These are phyloP conservation scores for Mycena crocata DNA, from an alignment of 768 basidiomycete species.

Conservation along the genomic window DNA sequence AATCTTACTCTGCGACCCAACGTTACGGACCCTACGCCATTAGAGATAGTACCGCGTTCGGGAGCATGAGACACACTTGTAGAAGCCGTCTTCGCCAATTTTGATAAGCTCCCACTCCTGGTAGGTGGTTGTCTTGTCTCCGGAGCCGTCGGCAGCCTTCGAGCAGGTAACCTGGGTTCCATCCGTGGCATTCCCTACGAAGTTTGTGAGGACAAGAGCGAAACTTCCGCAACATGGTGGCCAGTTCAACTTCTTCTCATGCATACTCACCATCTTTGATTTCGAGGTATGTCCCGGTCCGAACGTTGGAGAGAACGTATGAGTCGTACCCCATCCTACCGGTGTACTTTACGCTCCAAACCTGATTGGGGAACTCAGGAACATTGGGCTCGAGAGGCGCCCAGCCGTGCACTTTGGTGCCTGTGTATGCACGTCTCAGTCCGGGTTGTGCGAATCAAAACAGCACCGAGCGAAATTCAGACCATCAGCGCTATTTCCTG, in stretches of 20 bases:
- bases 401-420: conserved; percentile 22
- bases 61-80: conserved; percentile 13
- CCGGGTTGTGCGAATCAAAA: neutral
- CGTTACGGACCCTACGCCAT: conserved; percentile 23
- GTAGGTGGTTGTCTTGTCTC: neutral
- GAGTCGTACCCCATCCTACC: conserved; percentile 6
- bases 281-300: conserved; percentile 11
- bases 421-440: conserved; percentile 9
- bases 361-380: conserved; percentile 14
- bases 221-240: neutral
- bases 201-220: neutral
- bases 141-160: neutral
- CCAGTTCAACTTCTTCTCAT: conserved; percentile 2
- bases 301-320: conserved; percentile 13
- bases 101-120: conserved; percentile 27
- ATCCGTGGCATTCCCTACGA: conserved; percentile 17
- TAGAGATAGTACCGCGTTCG: neutral
- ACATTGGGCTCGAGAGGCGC: neutral
- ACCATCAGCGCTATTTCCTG: conserved; percentile 15
- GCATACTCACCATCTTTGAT: conserved; percentile 9
- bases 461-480: conserved; percentile 5
- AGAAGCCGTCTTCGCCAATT: conserved; percentile 11
- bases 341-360: conserved; percentile 15
- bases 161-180: conserved; percentile 19
- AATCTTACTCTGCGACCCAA: conserved; percentile 18